Evolutionary conservation across 371 early-diverging fungal species (phyloP), one percentile per base, ranked within the genome.

Genomic region (Rhizopus stolonifer): DNA sequence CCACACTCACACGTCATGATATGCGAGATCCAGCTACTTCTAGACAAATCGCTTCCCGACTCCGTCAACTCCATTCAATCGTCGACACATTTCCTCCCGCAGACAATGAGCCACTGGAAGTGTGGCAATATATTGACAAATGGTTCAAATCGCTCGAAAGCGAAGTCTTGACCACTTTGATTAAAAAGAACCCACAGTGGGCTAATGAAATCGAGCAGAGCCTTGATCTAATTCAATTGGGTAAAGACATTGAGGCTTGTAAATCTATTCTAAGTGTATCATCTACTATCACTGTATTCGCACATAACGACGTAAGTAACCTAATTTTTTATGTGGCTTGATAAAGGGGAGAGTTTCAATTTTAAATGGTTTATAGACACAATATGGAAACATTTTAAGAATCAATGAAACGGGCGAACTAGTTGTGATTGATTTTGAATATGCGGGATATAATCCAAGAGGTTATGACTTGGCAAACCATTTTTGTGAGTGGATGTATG

Each of bases 391-490:
- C 39, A 64, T 74, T 9, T 54, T 74, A 21, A 58, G 55, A 51
- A 51, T 61, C 14, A 58, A 66, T 15, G 58, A 34, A n/a, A 62
- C 58, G 6, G 46, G 44, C 5, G 60, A 64, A 21, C 46, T 73
- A 5, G 73, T 69, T 4, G 52, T 73, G 23, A 66, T 73, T 19
- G 93, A 93, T 52, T 91, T 89, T 61, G 94, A 94, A 54, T 94
- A 94, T 65, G 83, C 92, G 13, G 91, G 94, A 0, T 90, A 89
- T 61, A 93, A 89, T 56, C 82, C 83, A 46, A 85, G 90, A 6
- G 93, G 84, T 4, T 90, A 76, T 36, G 94, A 94, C 33, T 87
- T 94, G 32, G 93, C 87, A 23, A 94, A 94, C 64, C 93, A 93
- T 52, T 93, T 94, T 58, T 89, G 89, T 66, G 94, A 94, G 50